Percentiles rank a stretch among this genome's conserved stretches.
These are phyloP conservation scores for Synchytrium microbalum DNA, from an alignment of 371 early-diverging fungal species.

Conservation along the genomic window DNA sequence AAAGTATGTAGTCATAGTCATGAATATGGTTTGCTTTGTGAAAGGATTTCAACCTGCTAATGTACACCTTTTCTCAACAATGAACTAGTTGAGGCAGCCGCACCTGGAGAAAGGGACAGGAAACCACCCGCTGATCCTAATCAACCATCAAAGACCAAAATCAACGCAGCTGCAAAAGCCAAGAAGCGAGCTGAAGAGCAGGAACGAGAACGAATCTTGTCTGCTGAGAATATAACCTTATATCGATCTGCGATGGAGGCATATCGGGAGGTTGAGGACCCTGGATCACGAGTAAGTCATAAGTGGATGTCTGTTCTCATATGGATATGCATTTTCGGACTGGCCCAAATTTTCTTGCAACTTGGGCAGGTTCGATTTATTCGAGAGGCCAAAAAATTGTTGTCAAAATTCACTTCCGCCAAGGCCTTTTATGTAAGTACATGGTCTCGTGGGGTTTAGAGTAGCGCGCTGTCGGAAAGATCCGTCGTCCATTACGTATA, in stretches of 20 bases:
- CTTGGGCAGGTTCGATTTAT: no score
- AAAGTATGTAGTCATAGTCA: constrained; percentile 17
- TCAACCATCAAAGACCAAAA: neutral
- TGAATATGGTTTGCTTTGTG: no score
- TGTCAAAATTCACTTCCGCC: neutral
- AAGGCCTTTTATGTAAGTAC: neutral
- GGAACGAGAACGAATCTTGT: neutral
- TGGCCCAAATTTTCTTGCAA: no score
- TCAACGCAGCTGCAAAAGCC: neutral
- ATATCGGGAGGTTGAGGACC: neutral
- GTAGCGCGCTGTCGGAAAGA: neutral
- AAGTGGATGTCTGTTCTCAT: neutral
- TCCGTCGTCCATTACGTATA: neutral
- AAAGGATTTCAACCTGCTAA: no score
- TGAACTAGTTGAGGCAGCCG: no score
- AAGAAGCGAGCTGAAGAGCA: neutral
- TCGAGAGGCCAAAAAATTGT: neutral
- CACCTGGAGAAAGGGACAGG: neutral
- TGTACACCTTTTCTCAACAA: no score
- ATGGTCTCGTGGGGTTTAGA: no score
- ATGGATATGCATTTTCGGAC: neutral
- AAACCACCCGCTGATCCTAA: neutral
- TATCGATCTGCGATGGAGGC: neutral
- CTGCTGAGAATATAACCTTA: neutral
- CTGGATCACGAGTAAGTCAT: neutral